Conservation (phyloP, 1,284 basidiomycete genomes). For the Puccinia novopanici region DNA sequence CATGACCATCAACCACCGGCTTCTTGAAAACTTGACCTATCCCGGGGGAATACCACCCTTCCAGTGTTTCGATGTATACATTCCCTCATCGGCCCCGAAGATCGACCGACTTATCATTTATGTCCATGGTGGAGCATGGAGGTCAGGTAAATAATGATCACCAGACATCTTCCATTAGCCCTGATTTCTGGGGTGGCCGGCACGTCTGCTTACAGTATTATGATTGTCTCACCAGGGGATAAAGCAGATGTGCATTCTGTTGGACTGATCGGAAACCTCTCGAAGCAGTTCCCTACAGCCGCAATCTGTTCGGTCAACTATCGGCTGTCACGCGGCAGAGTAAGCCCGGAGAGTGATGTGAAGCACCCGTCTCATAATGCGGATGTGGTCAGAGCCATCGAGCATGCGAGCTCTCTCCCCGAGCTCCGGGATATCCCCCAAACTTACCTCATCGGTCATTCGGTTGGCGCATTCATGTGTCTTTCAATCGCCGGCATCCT, state of each 20-base stretch:
- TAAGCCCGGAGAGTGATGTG: background rate
- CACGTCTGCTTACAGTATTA: background rate
- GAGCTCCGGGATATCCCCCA: background rate
- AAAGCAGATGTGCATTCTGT: slow-evolving; percentile 24
- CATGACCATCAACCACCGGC: slow-evolving; percentile 16
- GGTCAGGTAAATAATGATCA: slow-evolving; percentile 21
- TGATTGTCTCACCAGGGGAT: slow-evolving; percentile 20
- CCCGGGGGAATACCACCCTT: background rate
- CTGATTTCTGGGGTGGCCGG: background rate
- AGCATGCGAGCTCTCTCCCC: background rate
- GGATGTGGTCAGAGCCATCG: slow-evolving; percentile 29
- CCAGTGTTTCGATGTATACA: slow-evolving; percentile 24
- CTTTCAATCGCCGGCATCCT: slow-evolving; percentile 33
- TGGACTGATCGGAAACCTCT: slow-evolving; percentile 32
- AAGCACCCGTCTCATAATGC: slow-evolving; percentile 36
- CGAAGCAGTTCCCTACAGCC: slow-evolving; percentile 3
- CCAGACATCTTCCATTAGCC: background rate
- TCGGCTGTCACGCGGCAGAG: slow-evolving; percentile 26
- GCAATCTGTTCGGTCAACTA: slow-evolving; percentile 47
- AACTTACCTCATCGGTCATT: slow-evolving; percentile 45
- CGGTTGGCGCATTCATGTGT: slow-evolving; percentile 48
- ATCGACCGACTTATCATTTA: slow-evolving; percentile 21
- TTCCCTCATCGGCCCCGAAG: background rate
- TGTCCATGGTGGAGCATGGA: slow-evolving; percentile 51
- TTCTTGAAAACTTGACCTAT: background rate